Percentiles rank a stretch among this genome's conserved stretches.
phyloP scores from a whole-genome alignment of 345 rosid species.

The Boechera stricta region DNA sequence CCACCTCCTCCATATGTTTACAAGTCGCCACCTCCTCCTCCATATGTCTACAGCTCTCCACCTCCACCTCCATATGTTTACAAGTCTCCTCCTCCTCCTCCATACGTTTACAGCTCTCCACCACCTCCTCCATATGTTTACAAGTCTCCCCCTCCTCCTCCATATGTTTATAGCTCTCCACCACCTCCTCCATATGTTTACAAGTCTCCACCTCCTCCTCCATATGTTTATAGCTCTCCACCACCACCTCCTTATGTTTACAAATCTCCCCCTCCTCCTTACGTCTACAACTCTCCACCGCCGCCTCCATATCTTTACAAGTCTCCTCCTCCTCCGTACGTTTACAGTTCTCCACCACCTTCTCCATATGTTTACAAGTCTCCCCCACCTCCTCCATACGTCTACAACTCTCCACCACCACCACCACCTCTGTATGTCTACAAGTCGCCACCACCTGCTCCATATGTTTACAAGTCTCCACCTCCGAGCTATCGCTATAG shows the following conservation, averaged over 20 bases:
- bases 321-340: background rate
- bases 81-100: background rate
- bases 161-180: background rate
- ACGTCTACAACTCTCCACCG: background rate
- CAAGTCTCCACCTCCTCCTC: background rate
- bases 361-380: background rate
- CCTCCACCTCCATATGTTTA: background rate
- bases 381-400: background rate
- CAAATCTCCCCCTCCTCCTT: background rate
- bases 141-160: background rate
- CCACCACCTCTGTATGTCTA: slow-evolving; percentile 4
- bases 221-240: background rate
- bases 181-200: background rate
- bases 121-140: background rate
- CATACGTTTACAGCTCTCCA: background rate
- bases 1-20: background rate
- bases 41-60: background rate
- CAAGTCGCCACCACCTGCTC: background rate
- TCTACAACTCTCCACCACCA: background rate
- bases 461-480: background rate
- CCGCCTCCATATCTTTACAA: background rate
- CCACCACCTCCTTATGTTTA: slow-evolving; percentile 1
- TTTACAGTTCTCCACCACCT: background rate
- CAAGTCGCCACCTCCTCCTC: background rate
- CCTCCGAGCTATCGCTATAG: slow-evolving; percentile 8